Base-by-base conservation (phyloP, 441 rosid genomes). In the Gossypium aridum region DNA sequence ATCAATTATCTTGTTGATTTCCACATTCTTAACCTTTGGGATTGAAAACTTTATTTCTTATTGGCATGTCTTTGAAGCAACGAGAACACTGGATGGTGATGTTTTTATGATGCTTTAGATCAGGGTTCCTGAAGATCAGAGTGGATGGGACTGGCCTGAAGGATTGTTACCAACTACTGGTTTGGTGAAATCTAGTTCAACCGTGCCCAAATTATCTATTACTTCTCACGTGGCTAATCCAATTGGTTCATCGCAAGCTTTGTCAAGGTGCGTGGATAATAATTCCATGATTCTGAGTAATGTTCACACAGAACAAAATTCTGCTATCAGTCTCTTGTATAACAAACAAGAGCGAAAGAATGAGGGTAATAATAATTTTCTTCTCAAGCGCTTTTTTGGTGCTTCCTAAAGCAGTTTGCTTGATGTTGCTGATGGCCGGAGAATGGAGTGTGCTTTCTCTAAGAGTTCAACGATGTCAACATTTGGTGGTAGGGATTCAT, bases 51-150 rank as follows among this genome's bases (percentile, higher is more conserved):
- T 75, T 81, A 64, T 85, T 80, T 86, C 85, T 85, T 82, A 79
- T 82, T 84, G 88, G 83, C 85, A 86, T 86, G 87, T 86, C 76
- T 80, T 80, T 86, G 91, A 85, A 86, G 91, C 88, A 84, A 82
- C 84, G 78, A 83, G 86, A 88, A 83, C 87, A 65, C 87, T 84
- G 88, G 91, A 83, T 88, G 91, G 91, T 88, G 88, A 88, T 81
- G 87, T 86, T 88, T 88, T 85, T 86, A 65, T 88, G 91, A 83
- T 88, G 86, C 83, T 88, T 85, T 88, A 88, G 91, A 84, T 86
- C 71, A 86, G 89, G 91, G 81, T 86, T 82, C 85, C 86, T 25
- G 90, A 85, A 79, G 91, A 88, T 82, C 84, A 79, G 71, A 80
- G 79, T 80, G 89, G 90, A 79, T 86, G 90, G 91, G 86, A 85